Evolutionary conservation across 371 early-diverging fungal species (phyloP), one percentile per base, ranked within the genome.

Genomic region (Rozella allomycis): DNA sequence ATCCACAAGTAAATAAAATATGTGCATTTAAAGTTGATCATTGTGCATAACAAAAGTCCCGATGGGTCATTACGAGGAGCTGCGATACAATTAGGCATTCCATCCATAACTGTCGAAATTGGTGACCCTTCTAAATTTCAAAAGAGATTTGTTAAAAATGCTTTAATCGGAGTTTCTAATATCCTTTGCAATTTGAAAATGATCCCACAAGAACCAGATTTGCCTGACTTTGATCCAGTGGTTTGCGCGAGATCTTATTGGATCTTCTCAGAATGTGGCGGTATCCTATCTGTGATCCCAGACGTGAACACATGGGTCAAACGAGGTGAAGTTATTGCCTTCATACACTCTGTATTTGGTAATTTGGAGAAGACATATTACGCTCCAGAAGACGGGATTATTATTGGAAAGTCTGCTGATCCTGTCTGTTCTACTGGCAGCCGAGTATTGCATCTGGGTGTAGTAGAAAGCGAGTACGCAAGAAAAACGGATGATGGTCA

Each of bases 271-370:
- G 54, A 49, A 29, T 52, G 54, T 5, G 72, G 72, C 3, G 78
- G 79, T 30, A 73, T 78, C 8, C 46, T 80, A 16, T 71, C 70
- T 37, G 86, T 87, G 2, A 67, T 76, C 30, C 88, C 86, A 0
- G 69, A 64, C 31, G 76, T 85, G 16, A 83, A 81, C 46, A 75
- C 78, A 0, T 72, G 78, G 41, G 70, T 87, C 14, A 60, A 65
- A 25, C 78, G 80, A 37, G 81, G 79, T 23, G 79, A 78, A 30
- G 38, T 79, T 20, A 81, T 87, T 55, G 88, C 88, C 1, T 61
- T 78, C 4, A 63, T 87, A 39, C 77, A 83, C 43, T 78, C 78
- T 35, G 78, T 87, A 23, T 86, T 86, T 54, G 87, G 87, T 16
- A 71, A 76, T 35, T 63, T 84, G n/a, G 74, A 77, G 17, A 80